phyloP scores from a whole-genome alignment of 352 stramenopile genomes.

The Phytophthora idaei region DNA sequence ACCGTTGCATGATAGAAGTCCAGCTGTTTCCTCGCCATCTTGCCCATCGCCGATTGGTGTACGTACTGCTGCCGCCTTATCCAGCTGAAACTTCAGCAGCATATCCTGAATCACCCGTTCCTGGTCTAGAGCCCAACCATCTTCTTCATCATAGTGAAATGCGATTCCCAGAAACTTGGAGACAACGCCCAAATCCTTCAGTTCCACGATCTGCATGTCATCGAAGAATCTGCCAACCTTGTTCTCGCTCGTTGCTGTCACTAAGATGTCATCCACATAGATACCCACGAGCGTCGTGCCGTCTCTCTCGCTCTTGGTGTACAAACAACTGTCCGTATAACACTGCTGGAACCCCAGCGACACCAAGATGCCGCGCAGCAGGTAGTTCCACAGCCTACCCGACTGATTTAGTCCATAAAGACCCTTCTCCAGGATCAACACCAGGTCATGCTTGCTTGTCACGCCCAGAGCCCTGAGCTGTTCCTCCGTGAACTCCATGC shows the following conservation, averaged over 20 bases:
- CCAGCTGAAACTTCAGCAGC: slow-evolving; percentile 9
- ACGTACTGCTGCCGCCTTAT: not conserved
- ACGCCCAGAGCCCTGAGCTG: too few species aligned
- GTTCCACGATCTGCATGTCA: slow-evolving; percentile 21
- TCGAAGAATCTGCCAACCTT: slow-evolving; percentile 8
- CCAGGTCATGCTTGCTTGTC: not conserved
- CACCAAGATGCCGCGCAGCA: not conserved
- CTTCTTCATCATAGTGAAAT: slow-evolving; percentile 4
- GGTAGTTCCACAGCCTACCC: not conserved
- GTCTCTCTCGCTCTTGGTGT: not conserved
- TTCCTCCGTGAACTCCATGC: too few species aligned
- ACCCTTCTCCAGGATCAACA: not conserved
- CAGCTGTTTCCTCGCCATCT: not conserved
- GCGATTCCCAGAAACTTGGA: slow-evolving; percentile 15
- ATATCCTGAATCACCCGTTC: slow-evolving; percentile 11
- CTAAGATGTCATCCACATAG: not conserved
- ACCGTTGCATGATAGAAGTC: not conserved
- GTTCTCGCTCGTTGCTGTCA: not conserved
- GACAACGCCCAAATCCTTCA: slow-evolving; percentile 12
- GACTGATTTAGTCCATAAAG: not conserved
- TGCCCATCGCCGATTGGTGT: too few species aligned
- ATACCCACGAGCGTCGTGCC: not conserved
- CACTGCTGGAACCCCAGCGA: not conserved
- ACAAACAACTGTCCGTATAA: not conserved
- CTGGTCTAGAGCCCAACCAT: slow-evolving; percentile 3